Percentiles rank a stretch among this genome's conserved stretches.
Conservation (phyloP, 345 rosid genomes). For the Crucihimalaya himalaica region DNA sequence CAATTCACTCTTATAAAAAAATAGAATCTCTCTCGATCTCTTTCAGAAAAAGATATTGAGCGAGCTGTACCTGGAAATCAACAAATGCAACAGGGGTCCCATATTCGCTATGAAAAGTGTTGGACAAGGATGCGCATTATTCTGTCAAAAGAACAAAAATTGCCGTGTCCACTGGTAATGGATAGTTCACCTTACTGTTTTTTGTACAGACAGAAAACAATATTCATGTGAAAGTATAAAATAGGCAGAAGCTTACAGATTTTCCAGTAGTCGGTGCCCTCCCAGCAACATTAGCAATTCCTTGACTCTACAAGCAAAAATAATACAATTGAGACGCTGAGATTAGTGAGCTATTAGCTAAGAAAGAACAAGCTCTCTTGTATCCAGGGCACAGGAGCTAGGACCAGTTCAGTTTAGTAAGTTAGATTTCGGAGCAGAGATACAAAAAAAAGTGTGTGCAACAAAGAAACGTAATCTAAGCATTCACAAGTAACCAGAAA, state of each 20-base stretch:
- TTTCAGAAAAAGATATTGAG: background rate
- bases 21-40: background rate
- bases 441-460: slow-evolving; percentile 42
- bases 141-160: slow-evolving; percentile 44
- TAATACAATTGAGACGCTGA: slow-evolving; percentile 20
- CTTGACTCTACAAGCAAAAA: slow-evolving; percentile 51
- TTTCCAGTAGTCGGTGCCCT: slow-evolving; percentile 45
- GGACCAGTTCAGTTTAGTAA: slow-evolving; percentile 36
- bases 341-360: slow-evolving; percentile 6
- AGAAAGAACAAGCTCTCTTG: slow-evolving; percentile 36
- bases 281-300: slow-evolving; percentile 46
- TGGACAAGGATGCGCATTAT: slow-evolving; percentile 65
- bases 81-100: slow-evolving; percentile 85
- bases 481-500: slow-evolving; percentile 42
- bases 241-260: slow-evolving; percentile 48
- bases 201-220: background rate
- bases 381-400: slow-evolving; percentile 40
- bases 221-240: background rate
- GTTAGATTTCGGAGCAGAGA: background rate
- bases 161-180: background rate
- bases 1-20: slow-evolving; percentile 2
- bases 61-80: slow-evolving; percentile 70
- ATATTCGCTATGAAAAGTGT: slow-evolving; percentile 85
- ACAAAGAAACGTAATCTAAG: slow-evolving; percentile 40
- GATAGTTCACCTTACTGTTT: background rate